Evolutionary conservation across 176 grass and related monocot genomes (phyloP).

Genomic region (Cenchrus americanus): DNA sequence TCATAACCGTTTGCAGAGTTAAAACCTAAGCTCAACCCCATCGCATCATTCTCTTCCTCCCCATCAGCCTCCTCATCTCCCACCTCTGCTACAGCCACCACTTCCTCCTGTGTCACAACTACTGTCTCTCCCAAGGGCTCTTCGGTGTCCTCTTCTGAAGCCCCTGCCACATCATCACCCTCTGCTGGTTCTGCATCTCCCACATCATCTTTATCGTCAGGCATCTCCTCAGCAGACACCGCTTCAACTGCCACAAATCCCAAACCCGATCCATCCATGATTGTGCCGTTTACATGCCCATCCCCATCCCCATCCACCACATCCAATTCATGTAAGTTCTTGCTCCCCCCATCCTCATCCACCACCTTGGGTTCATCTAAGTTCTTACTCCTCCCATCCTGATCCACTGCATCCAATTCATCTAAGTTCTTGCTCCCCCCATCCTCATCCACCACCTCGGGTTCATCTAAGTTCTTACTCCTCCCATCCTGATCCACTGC

Average conservation of each 20-base stretch:
- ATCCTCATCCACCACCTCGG: not conserved
- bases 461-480: not conserved
- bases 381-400: not conserved
- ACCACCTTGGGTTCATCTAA: not conserved
- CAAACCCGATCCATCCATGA: not conserved
- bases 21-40: slow-evolving; percentile 53
- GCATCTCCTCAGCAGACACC: not conserved
- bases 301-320: too few relatives aligned
- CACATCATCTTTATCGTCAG: not conserved
- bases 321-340: too few relatives aligned
- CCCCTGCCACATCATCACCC: slow-evolving; percentile 5
- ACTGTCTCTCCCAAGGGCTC: slow-evolving; percentile 27
- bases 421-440: not conserved
- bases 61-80: slow-evolving; percentile 17
- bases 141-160: slow-evolving; percentile 30
- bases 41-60: slow-evolving; percentile 46
- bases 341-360: not conserved
- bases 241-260: slow-evolving; percentile 25
- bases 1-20: slow-evolving; percentile 42
- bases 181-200: not conserved
- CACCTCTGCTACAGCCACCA: slow-evolving; percentile 24
- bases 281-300: not conserved
- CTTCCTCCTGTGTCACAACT: slow-evolving; percentile 28
- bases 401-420: not conserved
- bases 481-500: not conserved